Evolutionary conservation across 2,329 filamentous ascomycete genomes (phyloP).

Genomic region (Leptographium wingfieldii): DNA sequence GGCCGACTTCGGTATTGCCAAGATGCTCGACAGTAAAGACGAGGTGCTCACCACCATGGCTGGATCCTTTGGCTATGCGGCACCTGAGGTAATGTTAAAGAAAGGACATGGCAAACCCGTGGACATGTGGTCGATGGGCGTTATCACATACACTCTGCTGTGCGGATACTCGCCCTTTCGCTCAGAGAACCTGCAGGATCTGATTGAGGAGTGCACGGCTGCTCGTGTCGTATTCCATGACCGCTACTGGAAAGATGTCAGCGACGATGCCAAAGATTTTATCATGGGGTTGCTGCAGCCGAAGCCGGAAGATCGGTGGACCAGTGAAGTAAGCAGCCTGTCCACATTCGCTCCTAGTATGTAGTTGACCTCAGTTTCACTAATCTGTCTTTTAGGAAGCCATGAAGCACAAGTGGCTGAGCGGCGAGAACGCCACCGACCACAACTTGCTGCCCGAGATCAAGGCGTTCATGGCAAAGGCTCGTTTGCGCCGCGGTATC

Average conservation of each 20-base stretch:
- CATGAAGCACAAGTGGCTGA: slow-evolving; percentile 76
- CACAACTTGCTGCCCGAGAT: slow-evolving; percentile 97
- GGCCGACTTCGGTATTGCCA: slow-evolving; percentile 96
- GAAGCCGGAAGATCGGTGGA: slow-evolving; percentile 61
- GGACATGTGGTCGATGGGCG: slow-evolving; percentile 98
- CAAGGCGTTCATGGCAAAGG: slow-evolving; percentile 82
- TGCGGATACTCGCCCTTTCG: slow-evolving; percentile 98
- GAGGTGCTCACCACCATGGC: slow-evolving; percentile 97
- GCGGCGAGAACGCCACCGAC: slow-evolving; percentile 79
- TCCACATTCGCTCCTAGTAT: not conserved
- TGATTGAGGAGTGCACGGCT: slow-evolving; percentile 86
- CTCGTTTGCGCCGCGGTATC: slow-evolving; percentile 83
- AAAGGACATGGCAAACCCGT: slow-evolving; percentile 95
- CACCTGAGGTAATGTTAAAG: slow-evolving; percentile 97
- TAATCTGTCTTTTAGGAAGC: slow-evolving; percentile 44
- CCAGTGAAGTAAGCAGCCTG: slow-evolving; percentile 51
- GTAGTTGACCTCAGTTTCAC: not conserved
- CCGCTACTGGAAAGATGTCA: slow-evolving; percentile 97
- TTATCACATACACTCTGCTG: slow-evolving; percentile 95
- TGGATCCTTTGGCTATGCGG: slow-evolving; percentile 94
- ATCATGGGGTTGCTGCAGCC: slow-evolving; percentile 72
- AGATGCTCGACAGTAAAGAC: slow-evolving; percentile 84
- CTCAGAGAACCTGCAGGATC: slow-evolving; percentile 80
- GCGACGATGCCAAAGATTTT: slow-evolving; percentile 88
- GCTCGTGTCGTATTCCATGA: slow-evolving; percentile 88